Conservation (phyloP, 2,329 filamentous ascomycete species). For the Paraphoma chrysanthemicola region DNA sequence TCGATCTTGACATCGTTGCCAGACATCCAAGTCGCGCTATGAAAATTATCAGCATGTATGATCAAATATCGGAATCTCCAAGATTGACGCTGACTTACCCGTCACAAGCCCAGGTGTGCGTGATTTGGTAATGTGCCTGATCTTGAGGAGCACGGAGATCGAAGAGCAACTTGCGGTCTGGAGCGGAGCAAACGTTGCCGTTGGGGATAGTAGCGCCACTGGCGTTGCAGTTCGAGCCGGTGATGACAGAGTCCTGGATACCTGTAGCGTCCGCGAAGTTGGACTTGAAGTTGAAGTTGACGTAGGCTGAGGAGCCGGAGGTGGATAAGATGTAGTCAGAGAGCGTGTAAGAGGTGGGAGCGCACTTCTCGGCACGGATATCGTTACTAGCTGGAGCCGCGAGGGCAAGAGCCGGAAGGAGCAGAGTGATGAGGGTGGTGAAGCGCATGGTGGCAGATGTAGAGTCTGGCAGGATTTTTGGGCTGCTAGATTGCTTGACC, state of each 20-base stretch:
- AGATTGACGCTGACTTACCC: slow-evolving; percentile 20
- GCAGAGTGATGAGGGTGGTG: slow-evolving; percentile 10
- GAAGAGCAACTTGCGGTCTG: slow-evolving; percentile 25
- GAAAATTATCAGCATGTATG: neutral
- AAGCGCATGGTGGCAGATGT: slow-evolving; percentile 1
- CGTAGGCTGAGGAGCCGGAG: slow-evolving; percentile 13
- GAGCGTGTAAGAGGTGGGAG: slow-evolving; percentile 34
- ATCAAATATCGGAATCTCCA: no score
- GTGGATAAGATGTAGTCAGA: slow-evolving; percentile 26
- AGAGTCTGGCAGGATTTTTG: neutral
- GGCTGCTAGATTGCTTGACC: neutral
- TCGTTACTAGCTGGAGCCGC: slow-evolving; percentile 19
- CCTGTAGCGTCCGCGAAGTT: slow-evolving; percentile 18
- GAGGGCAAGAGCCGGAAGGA: slow-evolving; percentile 27
- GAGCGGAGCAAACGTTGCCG: slow-evolving; percentile 27
- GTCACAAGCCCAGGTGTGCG: slow-evolving; percentile 37
- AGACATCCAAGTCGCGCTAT: slow-evolving; percentile 3
- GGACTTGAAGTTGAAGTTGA: slow-evolving; percentile 35
- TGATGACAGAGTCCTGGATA: slow-evolving; percentile 24
- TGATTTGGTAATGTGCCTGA: slow-evolving; percentile 30
- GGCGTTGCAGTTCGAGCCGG: slow-evolving; percentile 26
- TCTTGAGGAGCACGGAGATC: slow-evolving; percentile 26
- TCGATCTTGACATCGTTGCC: slow-evolving; percentile 3
- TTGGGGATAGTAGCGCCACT: slow-evolving; percentile 21
- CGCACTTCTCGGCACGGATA: slow-evolving; percentile 18